These are phyloP conservation scores for Arachis stenosperma DNA, from an alignment of 306 rosid species.

Conservation along the genomic window DNA sequence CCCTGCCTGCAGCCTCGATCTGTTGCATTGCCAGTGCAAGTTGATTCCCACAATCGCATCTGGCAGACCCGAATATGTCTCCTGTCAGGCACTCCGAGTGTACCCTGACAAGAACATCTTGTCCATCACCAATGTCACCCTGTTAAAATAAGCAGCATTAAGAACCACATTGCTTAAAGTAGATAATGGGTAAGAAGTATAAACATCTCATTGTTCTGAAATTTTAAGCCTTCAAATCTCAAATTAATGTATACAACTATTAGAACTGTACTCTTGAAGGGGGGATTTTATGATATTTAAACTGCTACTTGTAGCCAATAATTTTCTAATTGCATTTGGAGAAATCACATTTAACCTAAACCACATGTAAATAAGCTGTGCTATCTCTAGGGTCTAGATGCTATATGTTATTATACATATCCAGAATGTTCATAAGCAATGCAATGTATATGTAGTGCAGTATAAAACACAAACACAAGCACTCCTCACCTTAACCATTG, in stretches of 20 bases:
- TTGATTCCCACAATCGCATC: slow-evolving; percentile 96
- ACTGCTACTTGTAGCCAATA: neutral
- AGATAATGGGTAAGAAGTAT: no score
- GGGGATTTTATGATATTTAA: neutral
- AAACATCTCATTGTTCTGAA: neutral
- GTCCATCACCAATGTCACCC: slow-evolving; percentile 95
- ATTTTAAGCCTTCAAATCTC: no score
- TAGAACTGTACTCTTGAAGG: neutral
- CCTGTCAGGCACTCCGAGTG: slow-evolving; percentile 98
- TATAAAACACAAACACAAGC: slow-evolving; percentile 15
- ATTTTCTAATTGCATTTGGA: slow-evolving; percentile 9
- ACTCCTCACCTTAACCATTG: slow-evolving; percentile 89
- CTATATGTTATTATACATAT: neutral
- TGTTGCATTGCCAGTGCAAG: slow-evolving; percentile 90
- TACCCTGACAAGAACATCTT: slow-evolving; percentile 88
- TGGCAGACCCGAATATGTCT: slow-evolving; percentile 95
- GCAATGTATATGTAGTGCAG: neutral
- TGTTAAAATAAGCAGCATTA: slow-evolving; percentile 37
- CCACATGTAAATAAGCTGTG: neutral
- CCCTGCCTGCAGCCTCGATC: slow-evolving; percentile 95
- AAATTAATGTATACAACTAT: slow-evolving; percentile 4
- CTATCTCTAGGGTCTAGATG: neutral
- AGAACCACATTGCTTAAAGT: slow-evolving; percentile 2
- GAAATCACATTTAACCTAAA: slow-evolving; percentile 16
- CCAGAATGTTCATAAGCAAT: slow-evolving; percentile 3